Evolutionary conservation across 176 grass and related monocot genomes (phyloP).

Genomic region (Saccharum spontaneum): DNA sequence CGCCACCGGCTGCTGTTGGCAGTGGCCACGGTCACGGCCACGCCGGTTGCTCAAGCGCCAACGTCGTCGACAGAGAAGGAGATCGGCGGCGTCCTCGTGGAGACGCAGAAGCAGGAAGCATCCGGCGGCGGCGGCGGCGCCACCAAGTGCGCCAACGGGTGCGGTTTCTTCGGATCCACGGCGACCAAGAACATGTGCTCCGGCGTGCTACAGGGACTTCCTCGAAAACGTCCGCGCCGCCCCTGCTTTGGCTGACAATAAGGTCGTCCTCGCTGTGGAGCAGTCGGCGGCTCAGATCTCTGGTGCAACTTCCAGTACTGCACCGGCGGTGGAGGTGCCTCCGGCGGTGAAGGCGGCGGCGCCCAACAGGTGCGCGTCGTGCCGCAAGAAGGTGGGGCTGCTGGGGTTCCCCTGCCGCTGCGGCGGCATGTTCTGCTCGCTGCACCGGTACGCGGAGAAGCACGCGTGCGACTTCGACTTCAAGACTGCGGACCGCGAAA

Average conservation of each 20-base stretch:
- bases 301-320: too few species aligned
- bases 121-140: background rate
- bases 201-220: constrained; percentile 35
- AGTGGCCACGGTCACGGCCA: background rate
- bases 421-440: constrained; percentile 47
- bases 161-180: constrained; percentile 43
- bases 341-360: background rate
- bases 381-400: constrained; percentile 53
- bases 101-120: background rate
- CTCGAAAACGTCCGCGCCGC: background rate
- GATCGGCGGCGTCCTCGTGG: background rate
- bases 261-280: background rate
- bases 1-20: background rate
- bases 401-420: constrained; percentile 59
- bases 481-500: constrained; percentile 33
- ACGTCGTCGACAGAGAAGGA: background rate
- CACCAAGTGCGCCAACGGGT: constrained; percentile 31
- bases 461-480: constrained; percentile 50
- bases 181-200: constrained; percentile 42
- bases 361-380: constrained; percentile 30
- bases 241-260: background rate
- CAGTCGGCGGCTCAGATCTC: background rate
- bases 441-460: constrained; percentile 33
- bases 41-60: background rate
- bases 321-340: background rate